Percentiles rank a stretch among this genome's conserved stretches.
Evolutionary conservation across 306 rosid species (phyloP).

Genomic region (Trifolium repens): DNA sequence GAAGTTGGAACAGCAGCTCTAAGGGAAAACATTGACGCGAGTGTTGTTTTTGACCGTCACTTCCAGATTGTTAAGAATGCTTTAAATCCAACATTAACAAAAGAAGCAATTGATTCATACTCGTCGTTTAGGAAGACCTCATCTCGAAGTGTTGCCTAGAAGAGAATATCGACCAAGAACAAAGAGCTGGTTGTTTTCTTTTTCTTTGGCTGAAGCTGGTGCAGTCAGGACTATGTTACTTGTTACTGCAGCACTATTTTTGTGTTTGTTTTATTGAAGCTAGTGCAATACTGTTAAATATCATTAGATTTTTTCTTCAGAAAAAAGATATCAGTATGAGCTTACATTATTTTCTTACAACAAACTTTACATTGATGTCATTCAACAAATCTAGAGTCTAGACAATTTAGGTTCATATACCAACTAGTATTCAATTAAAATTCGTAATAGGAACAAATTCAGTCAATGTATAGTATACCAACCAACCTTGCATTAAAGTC

Average conservation of each 20-base stretch:
- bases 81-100: conserved; percentile 70
- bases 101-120: conserved; percentile 52
- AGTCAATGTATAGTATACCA: too few relatives aligned
- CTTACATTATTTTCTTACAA: too few relatives aligned
- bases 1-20: conserved; percentile 90
- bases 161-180: background rate
- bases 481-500: too few relatives aligned
- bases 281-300: background rate
- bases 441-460: too few relatives aligned
- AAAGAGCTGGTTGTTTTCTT: background rate
- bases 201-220: background rate
- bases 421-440: too few relatives aligned
- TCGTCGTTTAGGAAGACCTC: conserved; percentile 63
- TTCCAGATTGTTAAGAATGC: conserved; percentile 67
- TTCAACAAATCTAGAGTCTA: too few relatives aligned
- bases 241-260: background rate
- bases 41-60: conserved; percentile 63
- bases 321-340: too few relatives aligned
- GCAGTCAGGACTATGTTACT: too few relatives aligned
- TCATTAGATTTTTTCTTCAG: background rate
- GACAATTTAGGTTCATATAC: too few relatives aligned
- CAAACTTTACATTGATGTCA: too few relatives aligned
- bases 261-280: background rate
- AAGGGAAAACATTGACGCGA: conserved; percentile 75
- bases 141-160: conserved; percentile 39